Evolutionary conservation across 306 rosid genomes (phyloP), one percentile per base, ranked within the genome.

Genomic region (Datisca glomerata): DNA sequence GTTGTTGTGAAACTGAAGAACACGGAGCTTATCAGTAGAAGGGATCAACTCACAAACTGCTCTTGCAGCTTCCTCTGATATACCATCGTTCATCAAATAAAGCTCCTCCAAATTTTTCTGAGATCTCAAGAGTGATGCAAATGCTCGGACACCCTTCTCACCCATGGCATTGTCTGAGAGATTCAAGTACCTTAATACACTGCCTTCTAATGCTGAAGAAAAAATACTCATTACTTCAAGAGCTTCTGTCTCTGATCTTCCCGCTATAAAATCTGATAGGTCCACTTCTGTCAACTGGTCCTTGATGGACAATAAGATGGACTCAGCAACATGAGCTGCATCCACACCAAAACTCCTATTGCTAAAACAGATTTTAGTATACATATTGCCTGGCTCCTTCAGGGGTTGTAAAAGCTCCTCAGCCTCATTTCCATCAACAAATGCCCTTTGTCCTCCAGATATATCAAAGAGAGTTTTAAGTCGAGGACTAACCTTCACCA

Each of bases 51-150:
- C 92, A 66, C 75, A 60, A 57, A 85, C 75, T 41, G 93, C 85
- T 57, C 79, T 72, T 47, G 96, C 93, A 44, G 93, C 93, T 80
- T 85, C 96, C 70, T 85, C 87, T 55, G 96, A 85, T 43, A 85
- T 77, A 38, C 96, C 96, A 47, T 74, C 96, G 64, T 85, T 85
- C 81, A 85, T 72, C 73, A 85, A 67, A 74, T 80, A 85, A 51
- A 85, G 89, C 66, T 80, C 93, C 75, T 85, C 89, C 62, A 85
- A 60, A 50, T 64, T 59, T 42, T 31, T 62, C 55, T 80, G 96
- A 1, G 96, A 74, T 37, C 68, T 77, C 38, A 80, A 58, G 47
- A 85, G 89, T 4, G 74, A 64, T 40, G 58, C 71, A 67, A 85
- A 85, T 45, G 93, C 89, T 41, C 83, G 61, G 13, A 85, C 85